Base-by-base conservation (phyloP, 345 rosid genomes). In the Combretum micranthum region DNA sequence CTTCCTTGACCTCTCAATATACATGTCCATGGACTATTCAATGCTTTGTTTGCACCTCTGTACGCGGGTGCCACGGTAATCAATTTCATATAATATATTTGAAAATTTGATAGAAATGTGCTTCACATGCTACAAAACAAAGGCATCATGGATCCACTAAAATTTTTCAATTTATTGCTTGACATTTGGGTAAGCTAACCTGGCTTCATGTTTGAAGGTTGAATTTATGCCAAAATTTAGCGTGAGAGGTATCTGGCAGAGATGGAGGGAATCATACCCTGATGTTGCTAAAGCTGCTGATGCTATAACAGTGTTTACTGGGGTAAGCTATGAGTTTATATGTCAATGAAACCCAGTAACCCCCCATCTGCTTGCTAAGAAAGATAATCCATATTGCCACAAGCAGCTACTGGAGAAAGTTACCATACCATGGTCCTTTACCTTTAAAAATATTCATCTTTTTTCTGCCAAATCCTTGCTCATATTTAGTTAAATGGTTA, bases 21-120 rank as follows among this genome's bases (percentile, higher is more conserved):
- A 86, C 85, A 86, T 71, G 99, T 93, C 60, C 99, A 93, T 60
- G 99, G 99, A 51, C 91, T 93, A 47, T 89, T 89, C 72, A 93
- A 93, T 58, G 86, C 88, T 66, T 73, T 93, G 53, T 76, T 93
- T 67, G 87, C 99, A 50, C 99, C 97, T 32, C 71, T 93, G 14
- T 93, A 87, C 63, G 90, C 87, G 0, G 94, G 90, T 42, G 76
- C 96, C 61, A 72, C 77, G 59, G 99, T 93, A 84, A 80, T n/a
- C 14, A 55, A 23, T 11, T 39, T 17, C 21, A 23, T 51, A 46
- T 13, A 47, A 32, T 32, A 32, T 32, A 0, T 32, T 43, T 48
- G 47, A 43, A 37, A 44, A 32, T n/a, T 13, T 57, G 53, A 15
- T 56, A 23, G 19, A 54, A 55, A 19, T 39, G 7, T 43, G 14